Evolutionary conservation across 2,329 filamentous ascomycete species (phyloP), one percentile per base, ranked within the genome.

Genomic region (Colletotrichum incanum): DNA sequence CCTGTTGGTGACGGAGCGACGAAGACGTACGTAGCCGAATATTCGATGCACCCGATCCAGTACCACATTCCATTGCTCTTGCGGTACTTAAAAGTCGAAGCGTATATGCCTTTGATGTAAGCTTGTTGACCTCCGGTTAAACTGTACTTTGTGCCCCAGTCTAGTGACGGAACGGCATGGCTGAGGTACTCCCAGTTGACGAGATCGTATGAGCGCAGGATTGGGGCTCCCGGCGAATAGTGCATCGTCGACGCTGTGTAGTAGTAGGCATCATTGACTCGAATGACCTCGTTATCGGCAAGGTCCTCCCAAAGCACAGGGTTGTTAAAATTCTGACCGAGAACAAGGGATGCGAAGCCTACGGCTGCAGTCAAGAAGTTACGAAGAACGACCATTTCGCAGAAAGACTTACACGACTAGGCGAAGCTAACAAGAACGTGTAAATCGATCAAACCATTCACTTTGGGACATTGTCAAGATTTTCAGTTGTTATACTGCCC

Each of bases 31-130:
- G 74, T 75, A 1, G 39, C 52, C 4, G 52, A 69, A 12, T 47
- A 64, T n/a, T 74, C 59, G 50, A 74, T 67, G 65, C 71, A 72
- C 12, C 62, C 66, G 14, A 72, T 49, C 55, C 64, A 75, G 55
- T 75, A 75, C 60, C 55, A 75, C 2, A 66, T 1, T 0, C 64
- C 72, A n/a, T 75, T 66, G 49, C 61, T 67, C 58, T 72, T 58
- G 18, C 74, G 67, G 76, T 89, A 88, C 3, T 83, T 80, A 71
- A 89, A 79, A 0, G 83, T 84, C 2, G 85, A 88, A 0, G 89
- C 89, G 85, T 86, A 90, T n/a, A 87, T 87, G 0, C 89, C 89
- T 59, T 85, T 82, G 7, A 86, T 81, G 71, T 90, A 90, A 0
- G 86, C 87, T 1, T 79, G 77, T 3, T 79, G 77, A 4, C 80